Conservation (phyloP, 129 eudicot genomes). For the Deinandra increscens region DNA sequence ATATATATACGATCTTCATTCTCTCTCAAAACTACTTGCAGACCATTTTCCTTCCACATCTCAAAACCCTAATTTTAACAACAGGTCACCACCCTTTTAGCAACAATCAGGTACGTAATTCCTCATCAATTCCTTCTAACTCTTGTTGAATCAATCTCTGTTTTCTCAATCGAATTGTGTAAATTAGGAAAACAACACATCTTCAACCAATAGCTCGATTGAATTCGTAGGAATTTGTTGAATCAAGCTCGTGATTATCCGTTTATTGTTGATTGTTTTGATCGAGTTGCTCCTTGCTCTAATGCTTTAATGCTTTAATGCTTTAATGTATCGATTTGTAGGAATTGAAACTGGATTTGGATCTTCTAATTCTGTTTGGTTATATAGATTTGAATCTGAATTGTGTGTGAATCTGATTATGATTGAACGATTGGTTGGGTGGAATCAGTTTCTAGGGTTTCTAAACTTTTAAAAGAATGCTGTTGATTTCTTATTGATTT, state of each 20-base stretch:
- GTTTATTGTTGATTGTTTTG: conserved; percentile 16
- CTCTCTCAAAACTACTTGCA: conserved; percentile 29
- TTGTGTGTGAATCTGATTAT: conserved; percentile 26
- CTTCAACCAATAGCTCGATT: conserved; percentile 21
- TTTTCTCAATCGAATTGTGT: conserved; percentile 19
- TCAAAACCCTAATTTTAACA: conserved; percentile 66
- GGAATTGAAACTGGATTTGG: conserved; percentile 1
- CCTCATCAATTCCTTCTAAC: conserved; percentile 33
- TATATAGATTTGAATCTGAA: conserved; percentile 28
- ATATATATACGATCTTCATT: conserved; percentile 34
- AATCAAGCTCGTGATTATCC: conserved; percentile 30
- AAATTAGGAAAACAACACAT: background rate
- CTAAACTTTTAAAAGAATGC: conserved; percentile 12
- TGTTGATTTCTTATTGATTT: conserved; percentile 19
- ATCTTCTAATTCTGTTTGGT: conserved; percentile 14
- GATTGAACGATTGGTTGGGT: conserved; percentile 7
- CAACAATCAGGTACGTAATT: conserved; percentile 58
- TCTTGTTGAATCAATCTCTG: conserved; percentile 21
- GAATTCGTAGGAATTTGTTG: conserved; percentile 35
- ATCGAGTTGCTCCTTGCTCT: conserved; percentile 7
- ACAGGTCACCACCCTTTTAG: too few species aligned
- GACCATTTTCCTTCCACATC: conserved; percentile 47
- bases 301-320: background rate
- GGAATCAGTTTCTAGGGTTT: conserved; percentile 31
- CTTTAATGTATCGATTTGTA: conserved; percentile 6